Percentiles rank a stretch among this genome's conserved stretches.
Conservation (phyloP, 2,329 filamentous ascomycete species). For the Talaromyces funiculosus region DNA sequence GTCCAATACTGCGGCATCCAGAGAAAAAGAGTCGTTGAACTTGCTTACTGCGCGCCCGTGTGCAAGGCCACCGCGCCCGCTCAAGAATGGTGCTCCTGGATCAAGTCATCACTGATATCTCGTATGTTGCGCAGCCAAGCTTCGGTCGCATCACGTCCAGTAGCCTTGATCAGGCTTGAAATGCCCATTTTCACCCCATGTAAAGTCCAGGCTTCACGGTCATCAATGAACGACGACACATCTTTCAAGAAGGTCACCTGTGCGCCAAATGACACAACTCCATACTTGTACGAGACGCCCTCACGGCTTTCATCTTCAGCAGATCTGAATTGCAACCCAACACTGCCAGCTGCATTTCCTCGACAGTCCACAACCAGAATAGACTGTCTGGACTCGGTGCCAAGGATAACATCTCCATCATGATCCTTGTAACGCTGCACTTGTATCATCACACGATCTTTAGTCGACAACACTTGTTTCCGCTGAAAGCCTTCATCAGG, state of each 20-base stretch:
- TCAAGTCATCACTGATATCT: background rate
- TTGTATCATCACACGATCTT: background rate
- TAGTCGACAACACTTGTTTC: background rate
- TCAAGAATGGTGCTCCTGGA: background rate
- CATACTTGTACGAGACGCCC: background rate
- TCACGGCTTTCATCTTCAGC: background rate
- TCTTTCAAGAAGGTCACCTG: slow-evolving; percentile 2
- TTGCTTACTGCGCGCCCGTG: background rate
- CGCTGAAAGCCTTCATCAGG: slow-evolving; percentile 1
- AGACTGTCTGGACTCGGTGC: background rate
- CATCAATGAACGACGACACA: background rate
- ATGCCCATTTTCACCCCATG: background rate
- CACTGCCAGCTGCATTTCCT: background rate
- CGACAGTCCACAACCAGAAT: slow-evolving; percentile 9
- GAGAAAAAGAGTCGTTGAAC: background rate
- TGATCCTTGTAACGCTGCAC: background rate
- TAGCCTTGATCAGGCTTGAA: slow-evolving; percentile 8
- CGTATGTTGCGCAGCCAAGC: slow-evolving; percentile 2
- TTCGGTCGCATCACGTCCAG: slow-evolving; percentile 11
- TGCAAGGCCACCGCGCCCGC: no score
- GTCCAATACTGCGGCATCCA: background rate
- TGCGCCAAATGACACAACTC: slow-evolving; percentile 4
- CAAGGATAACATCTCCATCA: slow-evolving; percentile 3
- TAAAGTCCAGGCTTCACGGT: background rate
- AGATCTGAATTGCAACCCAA: background rate